Evolutionary conservation across 2,329 filamentous ascomycete genomes (phyloP).

Genomic region (Talaromyces rugulosus): DNA sequence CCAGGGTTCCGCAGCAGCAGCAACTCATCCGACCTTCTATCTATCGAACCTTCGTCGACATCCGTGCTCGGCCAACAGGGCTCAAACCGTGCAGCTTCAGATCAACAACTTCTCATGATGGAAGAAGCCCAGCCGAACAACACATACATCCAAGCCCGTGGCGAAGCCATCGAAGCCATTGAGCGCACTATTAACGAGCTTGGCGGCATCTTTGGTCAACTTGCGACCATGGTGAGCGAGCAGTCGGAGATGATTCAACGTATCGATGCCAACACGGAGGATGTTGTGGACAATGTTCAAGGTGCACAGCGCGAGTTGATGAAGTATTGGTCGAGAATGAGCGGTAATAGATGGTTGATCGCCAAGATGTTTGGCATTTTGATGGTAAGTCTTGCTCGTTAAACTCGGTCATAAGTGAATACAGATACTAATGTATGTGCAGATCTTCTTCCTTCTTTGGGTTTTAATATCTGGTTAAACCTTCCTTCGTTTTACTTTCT

Average conservation of each 20-base stretch:
- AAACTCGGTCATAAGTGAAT: background rate
- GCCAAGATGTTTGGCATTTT: conserved; percentile 77
- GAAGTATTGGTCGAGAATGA: conserved; percentile 94
- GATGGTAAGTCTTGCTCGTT: conserved; percentile 54
- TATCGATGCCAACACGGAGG: conserved; percentile 95
- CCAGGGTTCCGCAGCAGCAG: conserved; percentile 44
- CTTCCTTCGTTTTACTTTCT: background rate
- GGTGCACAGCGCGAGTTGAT: conserved; percentile 91
- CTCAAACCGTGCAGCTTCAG: conserved; percentile 55
- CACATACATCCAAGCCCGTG: conserved; percentile 85
- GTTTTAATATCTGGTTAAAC: conserved; percentile 53
- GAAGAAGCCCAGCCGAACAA: conserved; percentile 85
- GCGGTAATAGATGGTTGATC: conserved; percentile 91
- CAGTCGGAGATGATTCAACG: conserved; percentile 97
- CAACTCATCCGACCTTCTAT: conserved; percentile 62
- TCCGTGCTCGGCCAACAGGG: conserved; percentile 40
- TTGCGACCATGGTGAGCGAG: conserved; percentile 95
- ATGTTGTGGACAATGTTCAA: conserved; percentile 97
- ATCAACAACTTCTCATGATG: conserved; percentile 88
- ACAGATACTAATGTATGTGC: background rate
- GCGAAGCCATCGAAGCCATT: conserved; percentile 94
- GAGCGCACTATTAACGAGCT: conserved; percentile 92
- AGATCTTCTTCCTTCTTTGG: conserved; percentile 54
- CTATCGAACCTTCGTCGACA: conserved; percentile 65
- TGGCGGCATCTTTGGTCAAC: conserved; percentile 86